Evolutionary conservation across 495 filamentous ascomycete species (phyloP).

Genomic region (Lasiosphaeris hirsuta): DNA sequence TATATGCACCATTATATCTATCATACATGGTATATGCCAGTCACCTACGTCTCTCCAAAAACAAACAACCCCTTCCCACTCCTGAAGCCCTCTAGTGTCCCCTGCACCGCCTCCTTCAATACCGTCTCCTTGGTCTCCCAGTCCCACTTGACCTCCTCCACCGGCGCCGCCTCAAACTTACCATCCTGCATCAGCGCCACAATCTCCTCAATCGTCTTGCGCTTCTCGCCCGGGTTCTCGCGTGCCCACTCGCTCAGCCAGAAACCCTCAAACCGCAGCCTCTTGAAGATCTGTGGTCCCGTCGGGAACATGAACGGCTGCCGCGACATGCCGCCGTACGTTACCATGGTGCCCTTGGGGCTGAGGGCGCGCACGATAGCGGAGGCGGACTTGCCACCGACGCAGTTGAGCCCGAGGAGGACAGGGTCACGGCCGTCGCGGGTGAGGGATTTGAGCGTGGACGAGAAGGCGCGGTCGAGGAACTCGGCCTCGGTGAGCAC

Average conservation of each 20-base stretch:
- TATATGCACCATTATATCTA: background rate
- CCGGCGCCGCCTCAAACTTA: slow-evolving; percentile 77
- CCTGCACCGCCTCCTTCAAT: slow-evolving; percentile 70
- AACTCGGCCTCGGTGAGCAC: slow-evolving; percentile 79
- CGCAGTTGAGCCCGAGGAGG: slow-evolving; percentile 83
- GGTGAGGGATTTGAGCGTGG: slow-evolving; percentile 65
- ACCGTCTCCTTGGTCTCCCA: slow-evolving; percentile 69
- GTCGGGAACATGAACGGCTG: slow-evolving; percentile 77
- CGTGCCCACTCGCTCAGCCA: slow-evolving; percentile 92
- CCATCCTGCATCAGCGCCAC: slow-evolving; percentile 68
- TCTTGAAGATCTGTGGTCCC: slow-evolving; percentile 83
- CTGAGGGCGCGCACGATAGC: slow-evolving; percentile 67
- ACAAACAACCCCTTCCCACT: slow-evolving; percentile 87
- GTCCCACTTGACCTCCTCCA: slow-evolving; percentile 74
- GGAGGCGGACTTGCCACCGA: slow-evolving; percentile 80
- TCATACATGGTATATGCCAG: background rate
- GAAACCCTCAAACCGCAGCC: slow-evolving; percentile 82
- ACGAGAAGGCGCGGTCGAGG: slow-evolving; percentile 55
- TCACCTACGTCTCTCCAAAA: slow-evolving; percentile 51
- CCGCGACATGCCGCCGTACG: slow-evolving; percentile 92
- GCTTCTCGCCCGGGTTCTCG: slow-evolving; percentile 67
- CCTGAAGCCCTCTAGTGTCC: slow-evolving; percentile 75
- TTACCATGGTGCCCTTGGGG: slow-evolving; percentile 70
- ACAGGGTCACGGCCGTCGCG: slow-evolving; percentile 64
- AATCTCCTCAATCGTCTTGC: slow-evolving; percentile 75